Base-by-base conservation (phyloP, 1,284 basidiomycete genomes). In the Ceratobasidium sp. region DNA sequence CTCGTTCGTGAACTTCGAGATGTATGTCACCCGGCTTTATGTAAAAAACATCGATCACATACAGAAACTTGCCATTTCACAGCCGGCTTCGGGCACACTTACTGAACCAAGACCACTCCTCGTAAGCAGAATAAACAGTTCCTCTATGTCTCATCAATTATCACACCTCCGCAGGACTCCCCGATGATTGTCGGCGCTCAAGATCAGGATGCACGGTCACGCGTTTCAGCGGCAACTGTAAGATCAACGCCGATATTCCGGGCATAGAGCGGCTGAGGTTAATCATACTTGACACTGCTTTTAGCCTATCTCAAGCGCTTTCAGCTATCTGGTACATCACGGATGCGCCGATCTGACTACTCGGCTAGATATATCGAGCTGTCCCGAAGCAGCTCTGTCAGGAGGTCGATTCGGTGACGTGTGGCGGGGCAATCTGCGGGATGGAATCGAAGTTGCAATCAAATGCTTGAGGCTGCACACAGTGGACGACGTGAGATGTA, bases 401-500 rank as follows among this genome's bases (percentile, higher is more conserved):
- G 51, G 53, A 7, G 69, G 69, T 26, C 39, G 69, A 6, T 71
- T 56, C 33, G 69, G 69, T 9, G 69, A 71, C 23, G 69, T 71
- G 20, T 71, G 69, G 69, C 20, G 39, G 20, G 69, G 69, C 12
- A 42, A 20, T 20, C 40, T 71, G 12, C 18, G 9, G 15, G 23
- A 58, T 26, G n/a, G 39, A 5, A 58, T 53, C 13, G 3, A 56
- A 26, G 69, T 71, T 13, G 69, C 69, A 6, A 71, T 71, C 39
- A 71, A 71, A 71, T 68, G 66, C 28, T 28, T 68, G 42, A 68
- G 66, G 49, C 26, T 68, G 3, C 66, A 68, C 26, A 53, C 46
- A 13, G 23, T 53, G 7, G 15, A 18, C 1, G 18, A 63, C 1
- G 42, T 44, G 6, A 64, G 33, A 28, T n/a, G 42, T 2, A 64